Conservation (phyloP, 768 basidiomycete genomes). For the Cyclocybe aegerita region DNA sequence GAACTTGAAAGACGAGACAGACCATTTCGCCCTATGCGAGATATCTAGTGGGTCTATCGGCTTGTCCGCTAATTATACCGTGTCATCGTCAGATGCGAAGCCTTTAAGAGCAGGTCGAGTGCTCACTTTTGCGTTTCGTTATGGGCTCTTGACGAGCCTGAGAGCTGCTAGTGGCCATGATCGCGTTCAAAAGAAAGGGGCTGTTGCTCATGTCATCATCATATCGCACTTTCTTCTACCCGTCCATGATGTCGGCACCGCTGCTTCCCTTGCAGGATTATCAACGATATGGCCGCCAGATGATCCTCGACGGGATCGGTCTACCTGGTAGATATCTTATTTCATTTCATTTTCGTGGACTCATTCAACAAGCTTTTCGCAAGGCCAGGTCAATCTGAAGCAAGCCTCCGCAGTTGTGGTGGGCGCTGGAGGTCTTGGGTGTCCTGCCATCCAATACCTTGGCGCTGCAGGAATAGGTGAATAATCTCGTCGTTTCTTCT, state of each 20-base stretch:
- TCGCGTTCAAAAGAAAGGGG: no score
- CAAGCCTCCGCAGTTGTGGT: constrained; percentile 79
- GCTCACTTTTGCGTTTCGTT: no score
- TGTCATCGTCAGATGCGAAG: background rate
- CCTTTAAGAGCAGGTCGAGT: no score
- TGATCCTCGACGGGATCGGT: constrained; percentile 91
- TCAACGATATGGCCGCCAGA: constrained; percentile 90
- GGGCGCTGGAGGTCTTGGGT: constrained; percentile 95
- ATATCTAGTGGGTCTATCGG: constrained; percentile 60
- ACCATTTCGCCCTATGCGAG: constrained; percentile 88
- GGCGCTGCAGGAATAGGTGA: constrained; percentile 89
- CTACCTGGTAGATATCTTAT: constrained; percentile 57
- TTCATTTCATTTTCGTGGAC: background rate
- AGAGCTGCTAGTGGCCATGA: no score
- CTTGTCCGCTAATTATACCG: background rate
- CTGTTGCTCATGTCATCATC: constrained; percentile 3
- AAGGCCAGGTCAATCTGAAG: constrained; percentile 85
- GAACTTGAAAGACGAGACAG: constrained; percentile 95
- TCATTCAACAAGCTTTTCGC: constrained; percentile 6
- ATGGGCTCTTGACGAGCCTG: no score
- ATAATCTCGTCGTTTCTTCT: constrained; percentile 17
- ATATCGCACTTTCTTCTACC: constrained; percentile 10
- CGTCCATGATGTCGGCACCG: constrained; percentile 11
- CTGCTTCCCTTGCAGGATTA: constrained; percentile 65
- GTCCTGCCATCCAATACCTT: constrained; percentile 93